Conservation (phyloP, 2,329 filamentous ascomycete genomes). For the Xylaria sp. region DNA sequence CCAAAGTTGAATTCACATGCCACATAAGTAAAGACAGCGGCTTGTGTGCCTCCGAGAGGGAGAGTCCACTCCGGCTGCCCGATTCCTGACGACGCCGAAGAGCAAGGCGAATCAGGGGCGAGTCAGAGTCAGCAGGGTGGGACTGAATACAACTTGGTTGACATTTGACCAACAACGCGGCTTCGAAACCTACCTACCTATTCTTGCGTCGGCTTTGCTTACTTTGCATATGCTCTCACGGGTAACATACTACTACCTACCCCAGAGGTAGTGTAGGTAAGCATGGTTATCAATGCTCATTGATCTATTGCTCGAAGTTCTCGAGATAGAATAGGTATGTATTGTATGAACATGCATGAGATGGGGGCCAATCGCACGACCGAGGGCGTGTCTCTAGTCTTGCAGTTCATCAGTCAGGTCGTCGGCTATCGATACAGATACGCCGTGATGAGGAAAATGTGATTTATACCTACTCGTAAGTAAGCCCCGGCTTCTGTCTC, state of each 20-base stretch:
- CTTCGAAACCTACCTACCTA: conserved; percentile 2
- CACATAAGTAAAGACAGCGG: background rate
- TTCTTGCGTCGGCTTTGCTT: conserved; percentile 16
- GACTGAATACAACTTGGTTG: conserved; percentile 8
- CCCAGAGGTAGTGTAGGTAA: background rate
- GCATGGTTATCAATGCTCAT: too few relatives aligned
- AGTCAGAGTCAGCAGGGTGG: conserved; percentile 15
- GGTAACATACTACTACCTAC: conserved; percentile 8
- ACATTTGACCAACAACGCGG: conserved; percentile 10
- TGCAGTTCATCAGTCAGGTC: background rate
- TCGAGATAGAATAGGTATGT: too few relatives aligned
- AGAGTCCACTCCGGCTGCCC: background rate
- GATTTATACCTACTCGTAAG: conserved; percentile 2
- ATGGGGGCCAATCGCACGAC: conserved; percentile 6
- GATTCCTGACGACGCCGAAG: background rate
- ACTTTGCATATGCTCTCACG: conserved; percentile 22
- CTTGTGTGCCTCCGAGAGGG: conserved; percentile 6
- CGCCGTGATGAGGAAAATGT: conserved; percentile 2
- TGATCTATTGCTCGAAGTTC: background rate
- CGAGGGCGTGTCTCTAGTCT: conserved; percentile 14
- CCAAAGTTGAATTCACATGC: background rate
- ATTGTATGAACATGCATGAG: conserved; percentile 4
- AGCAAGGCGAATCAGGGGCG: background rate
- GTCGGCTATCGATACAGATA: conserved; percentile 6
- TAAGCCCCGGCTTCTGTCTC: conserved; percentile 11